Base-by-base conservation (phyloP, 2,329 filamentous ascomycete species). In the Grosmannia clavigera region DNA sequence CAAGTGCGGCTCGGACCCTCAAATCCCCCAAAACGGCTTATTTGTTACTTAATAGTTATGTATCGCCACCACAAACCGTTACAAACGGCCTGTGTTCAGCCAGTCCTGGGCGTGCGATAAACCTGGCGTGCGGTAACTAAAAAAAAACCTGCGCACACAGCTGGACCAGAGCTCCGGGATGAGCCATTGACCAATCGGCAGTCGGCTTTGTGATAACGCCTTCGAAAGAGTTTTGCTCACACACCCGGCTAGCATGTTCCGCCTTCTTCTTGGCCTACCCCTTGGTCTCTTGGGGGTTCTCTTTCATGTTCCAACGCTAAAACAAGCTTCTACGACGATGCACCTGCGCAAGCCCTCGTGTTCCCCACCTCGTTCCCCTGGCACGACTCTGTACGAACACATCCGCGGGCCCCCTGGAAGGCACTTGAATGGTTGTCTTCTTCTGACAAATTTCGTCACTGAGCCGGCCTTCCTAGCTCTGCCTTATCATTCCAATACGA, bases 11-110 rank as follows among this genome's bases (percentile, higher is more conserved):
- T 5, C 2, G 51, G 51, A 46, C 58, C 51, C 58, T 59, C 51
- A 55, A 55, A 59, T 59, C 48, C n/a, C 62, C 63, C 57, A 55
- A 64, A 61, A 35, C 16, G 60, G 64, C 3, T 61, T 57, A 57
- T 61, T 58, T 61, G 59, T 65, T 65, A 65, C 64, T 64, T 64
- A 65, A 65, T 62, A 38, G 59, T 65, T 65, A 65, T 62, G 63
- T 62, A 64, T 58, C 40, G 64, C 60, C 43, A 57, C 62, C 46
- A 57, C 58, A 59, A 57, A 51, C 61, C 60, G 58, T 64, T 64
- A 62, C 61, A 61, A 65, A 60, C 57, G 31, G 31, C 40, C 31
- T 38, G 54, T 29, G 31, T 29, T 10, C 60, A 59, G 53, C 64
- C 63, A 65, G 59, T 65, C 62, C 54, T 38, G 56, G 56, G 59